Evolutionary conservation across 805 yeast genomes (phyloP), one percentile per base, ranked within the genome.

Genomic region (Pichia eremophila): DNA sequence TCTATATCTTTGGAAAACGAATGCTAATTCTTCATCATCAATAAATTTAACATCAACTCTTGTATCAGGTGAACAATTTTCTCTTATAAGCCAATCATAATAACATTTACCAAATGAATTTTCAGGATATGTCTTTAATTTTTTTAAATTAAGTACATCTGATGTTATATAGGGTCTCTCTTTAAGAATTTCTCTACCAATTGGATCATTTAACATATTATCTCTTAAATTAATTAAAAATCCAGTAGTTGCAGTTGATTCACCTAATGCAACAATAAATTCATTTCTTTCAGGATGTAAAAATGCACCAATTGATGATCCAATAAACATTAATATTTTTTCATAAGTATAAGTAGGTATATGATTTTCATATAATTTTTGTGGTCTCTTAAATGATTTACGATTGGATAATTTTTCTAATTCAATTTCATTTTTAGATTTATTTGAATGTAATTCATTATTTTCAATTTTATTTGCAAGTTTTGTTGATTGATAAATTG

Each of bases 61-160:
- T 0, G 96, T 90, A 61, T 93, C 99, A 2, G 97, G 96, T 4
- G 93, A 81, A 0, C 87, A 95, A 1, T 91, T 89, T 64, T 93
- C 97, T 41, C 78, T 73, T 46, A 82, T 83, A 17, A 89, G 72
- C 96, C 96, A 89, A 39, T 74, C 70, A 39, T 83, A 74, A 61
- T 89, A 93, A n/a, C 83, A 78, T 45, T 75, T 68, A 1, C 98
- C 99, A 39, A 93, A 66, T 0, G 95, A 75, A 55, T 79, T 80
- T 18, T 69, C 69, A 0, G 95, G 93, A 46, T 83, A 68, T 8
- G 64, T 54, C 36, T 80, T 66, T 46, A 91, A 69, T 40, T 78
- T 63, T 8, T 75, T 83, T 55, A 85, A 69, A 54, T 88, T 72
- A 41, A 93, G 68, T 1, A 86, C 73, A 1, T 78, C 74, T 0